Percentiles rank a stretch among this genome's conserved stretches.
phyloP scores from a whole-genome alignment of 2,329 filamentous ascomycete genomes.

The Venturia oleaginea region DNA sequence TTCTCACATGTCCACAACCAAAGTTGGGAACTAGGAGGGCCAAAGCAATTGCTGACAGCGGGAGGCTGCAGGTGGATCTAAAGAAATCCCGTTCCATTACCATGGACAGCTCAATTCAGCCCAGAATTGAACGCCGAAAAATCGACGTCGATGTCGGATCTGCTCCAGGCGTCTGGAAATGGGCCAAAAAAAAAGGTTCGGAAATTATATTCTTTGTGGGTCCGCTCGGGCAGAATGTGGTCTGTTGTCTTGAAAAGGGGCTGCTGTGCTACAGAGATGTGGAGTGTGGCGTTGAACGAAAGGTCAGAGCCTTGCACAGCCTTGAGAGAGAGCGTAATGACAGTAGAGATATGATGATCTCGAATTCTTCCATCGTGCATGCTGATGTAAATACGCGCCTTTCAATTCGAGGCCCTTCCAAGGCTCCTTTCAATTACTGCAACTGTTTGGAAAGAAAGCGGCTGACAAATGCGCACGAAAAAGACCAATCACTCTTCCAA shows the following conservation, averaged over 20 bases:
- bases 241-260: neutral
- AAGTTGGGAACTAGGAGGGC: neutral
- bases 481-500: neutral
- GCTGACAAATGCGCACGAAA: neutral
- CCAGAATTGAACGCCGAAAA: neutral
- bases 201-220: neutral
- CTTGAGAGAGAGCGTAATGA: neutral
- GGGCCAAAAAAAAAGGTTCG: neutral
- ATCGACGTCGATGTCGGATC: neutral
- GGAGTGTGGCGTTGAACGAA: neutral
- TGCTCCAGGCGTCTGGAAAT: neutral
- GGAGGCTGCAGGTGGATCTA: slow-evolving; percentile 1
- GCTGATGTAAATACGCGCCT: neutral
- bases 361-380: neutral
- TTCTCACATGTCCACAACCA: neutral
- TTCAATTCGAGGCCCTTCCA: neutral
- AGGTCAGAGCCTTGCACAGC: slow-evolving; percentile 2
- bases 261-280: neutral
- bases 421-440: neutral
- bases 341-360: neutral
- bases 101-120: neutral
- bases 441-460: neutral
- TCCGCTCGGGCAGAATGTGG: neutral
- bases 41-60: neutral
- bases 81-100: neutral